Percentiles rank a stretch among this genome's conserved stretches.
Conservation (phyloP, 2,329 filamentous ascomycete species). For the Paraphaeosphaeria minitans region DNA sequence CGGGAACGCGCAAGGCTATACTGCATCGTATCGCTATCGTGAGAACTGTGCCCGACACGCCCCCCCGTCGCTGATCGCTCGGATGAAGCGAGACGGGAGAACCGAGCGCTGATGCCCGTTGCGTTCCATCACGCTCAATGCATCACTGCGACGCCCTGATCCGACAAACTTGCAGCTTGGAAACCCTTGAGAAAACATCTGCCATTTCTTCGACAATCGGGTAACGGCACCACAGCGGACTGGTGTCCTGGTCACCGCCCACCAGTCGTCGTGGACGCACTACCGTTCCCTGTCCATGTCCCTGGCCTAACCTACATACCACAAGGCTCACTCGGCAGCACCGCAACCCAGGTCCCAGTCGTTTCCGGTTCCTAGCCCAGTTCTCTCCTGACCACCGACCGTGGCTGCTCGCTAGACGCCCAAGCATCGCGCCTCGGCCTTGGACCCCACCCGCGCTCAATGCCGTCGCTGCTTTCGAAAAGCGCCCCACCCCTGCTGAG, state of each 20-base stretch:
- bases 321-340: constrained; percentile 32
- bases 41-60: constrained; percentile 28
- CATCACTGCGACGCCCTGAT: constrained; percentile 9
- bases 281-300: constrained; percentile 17
- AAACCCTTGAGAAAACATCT: constrained; percentile 3
- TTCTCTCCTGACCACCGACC: constrained; percentile 11
- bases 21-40: constrained; percentile 33
- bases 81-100: constrained; percentile 38
- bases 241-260: constrained; percentile 38
- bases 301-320: constrained; percentile 16
- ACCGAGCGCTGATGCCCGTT: constrained; percentile 36
- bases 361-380: constrained; percentile 11
- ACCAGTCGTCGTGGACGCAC: constrained; percentile 34
- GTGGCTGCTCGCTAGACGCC: constrained; percentile 9
- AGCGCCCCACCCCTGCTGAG: constrained; percentile 16
- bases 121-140: constrained; percentile 32
- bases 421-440: constrained; percentile 1
- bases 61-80: constrained; percentile 42
- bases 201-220: constrained; percentile 14
- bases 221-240: constrained; percentile 19
- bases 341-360: constrained; percentile 26
- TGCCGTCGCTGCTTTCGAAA: constrained; percentile 8
- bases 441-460: constrained; percentile 6
- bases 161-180: not conserved
- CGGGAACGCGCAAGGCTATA: not conserved